Evolutionary conservation across 768 basidiomycete genomes (phyloP), one percentile per base, ranked within the genome.

Genomic region (Mycena floridula): DNA sequence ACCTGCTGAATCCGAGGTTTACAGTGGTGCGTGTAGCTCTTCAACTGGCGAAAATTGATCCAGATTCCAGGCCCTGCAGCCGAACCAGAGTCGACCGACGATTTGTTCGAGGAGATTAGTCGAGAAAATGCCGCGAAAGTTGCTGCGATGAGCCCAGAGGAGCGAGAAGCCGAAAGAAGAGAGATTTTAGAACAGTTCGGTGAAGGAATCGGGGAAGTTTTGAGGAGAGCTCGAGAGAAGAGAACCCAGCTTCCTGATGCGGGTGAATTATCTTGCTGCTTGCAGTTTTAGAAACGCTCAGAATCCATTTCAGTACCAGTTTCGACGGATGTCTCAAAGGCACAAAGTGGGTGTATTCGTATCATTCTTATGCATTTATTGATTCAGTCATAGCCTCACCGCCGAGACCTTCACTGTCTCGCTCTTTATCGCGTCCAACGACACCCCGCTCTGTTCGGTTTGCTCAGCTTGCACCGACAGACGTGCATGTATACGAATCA

Each of bases 401-500:
- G 50, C 55, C 56, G 51, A 47, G 67, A 63, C 21, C 59, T 65
- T 5, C 65, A 73, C 70, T 79, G 5, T 71, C 77, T 8, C 55
- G 78, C 27, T 72, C 72, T 9, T 65, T 62, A 44, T 79, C 77
- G 12, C 79, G 84, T 11, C 60, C 72, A 59, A 42, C 77, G 62
- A 50, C 73, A 1, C 55, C 67, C 40, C 66, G 82, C 12, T 78
- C 65, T 50, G 62, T 90, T 24, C 80, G 89, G 15, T 92, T 92
- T 54, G 85, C 87, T 25, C 81, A 89, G 28, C 67, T 89, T 13
- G 77, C 73, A 1, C 79, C 85, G 0, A 63, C 75, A n/a, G 85
- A 90, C 55, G 78, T 91, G 2, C 73, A 88, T 60, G 82, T 91
- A 1, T 91, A 91, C 54, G 85, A 89, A 53, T 89, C 88, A 12